Conservation (phyloP, 176 grass and related monocot genomes). For the Ananas comosus region DNA sequence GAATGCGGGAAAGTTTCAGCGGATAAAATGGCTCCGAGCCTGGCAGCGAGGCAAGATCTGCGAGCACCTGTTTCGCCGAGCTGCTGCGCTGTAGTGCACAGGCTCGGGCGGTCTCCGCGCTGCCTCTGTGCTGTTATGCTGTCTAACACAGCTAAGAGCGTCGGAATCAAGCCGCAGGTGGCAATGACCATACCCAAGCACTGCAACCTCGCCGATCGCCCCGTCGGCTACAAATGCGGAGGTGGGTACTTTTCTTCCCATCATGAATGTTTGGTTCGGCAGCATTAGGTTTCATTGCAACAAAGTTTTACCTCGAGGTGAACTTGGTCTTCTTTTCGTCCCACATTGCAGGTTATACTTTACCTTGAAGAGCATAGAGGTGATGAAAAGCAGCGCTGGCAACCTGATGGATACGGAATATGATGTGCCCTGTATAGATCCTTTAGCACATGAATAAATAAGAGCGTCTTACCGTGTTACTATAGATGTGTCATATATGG, state of each 20-base stretch:
- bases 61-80: slow-evolving; percentile 18
- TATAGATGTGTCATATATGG: too few relatives aligned
- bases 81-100: slow-evolving; percentile 49
- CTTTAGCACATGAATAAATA: neutral
- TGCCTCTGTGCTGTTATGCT: slow-evolving; percentile 73
- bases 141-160: slow-evolving; percentile 37
- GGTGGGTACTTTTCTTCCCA: slow-evolving; percentile 14
- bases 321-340: too few relatives aligned
- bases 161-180: slow-evolving; percentile 49
- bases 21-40: slow-evolving; percentile 42
- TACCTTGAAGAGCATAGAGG: neutral
- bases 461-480: neutral
- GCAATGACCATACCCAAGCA: slow-evolving; percentile 72
- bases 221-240: slow-evolving; percentile 66
- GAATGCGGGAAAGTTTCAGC: slow-evolving; percentile 50
- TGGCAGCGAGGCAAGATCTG: slow-evolving; percentile 32
- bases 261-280: neutral
- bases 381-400: neutral
- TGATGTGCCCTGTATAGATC: neutral
- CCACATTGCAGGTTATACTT: neutral
- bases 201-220: slow-evolving; percentile 55
- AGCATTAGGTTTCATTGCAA: too few relatives aligned
- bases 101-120: slow-evolving; percentile 43
- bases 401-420: neutral
- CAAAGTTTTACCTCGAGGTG: too few relatives aligned